Evolutionary conservation across 805 yeast genomes (phyloP), one percentile per base, ranked within the genome.

Genomic region (Metschnikowia anglica): DNA sequence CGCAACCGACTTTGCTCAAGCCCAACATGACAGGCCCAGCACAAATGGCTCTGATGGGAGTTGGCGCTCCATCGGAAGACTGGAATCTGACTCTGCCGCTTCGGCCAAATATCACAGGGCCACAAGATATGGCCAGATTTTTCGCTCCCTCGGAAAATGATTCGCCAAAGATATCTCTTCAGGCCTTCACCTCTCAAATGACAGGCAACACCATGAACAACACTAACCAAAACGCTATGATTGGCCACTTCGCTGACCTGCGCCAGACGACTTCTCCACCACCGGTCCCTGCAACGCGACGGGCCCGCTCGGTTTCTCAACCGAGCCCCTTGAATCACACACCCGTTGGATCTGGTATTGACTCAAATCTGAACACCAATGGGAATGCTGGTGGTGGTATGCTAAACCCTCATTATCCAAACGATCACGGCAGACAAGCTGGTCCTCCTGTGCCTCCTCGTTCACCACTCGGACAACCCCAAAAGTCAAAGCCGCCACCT

Each of bases 1-100:
- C 49, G 15, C 52, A 41, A 36, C 56, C 56, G 11, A 44, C 44
- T 32, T 51, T 62, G 11, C 58, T 70, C 30, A 53, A 57, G 45
- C 75, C 76, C n/a, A 71, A 70, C 46, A 65, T 68, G 73, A 70
- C 76, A 1, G 76, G 76, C 0, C 76, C 76, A 1, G 69, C 65
- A 3, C 73, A 69, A 46, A 69, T 70, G 68, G 60, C 68, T 1
- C 58, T 58, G 44, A 49, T 62, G 54, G 58, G 40, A 13, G 34
- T 29, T 5, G n/a, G n/a, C 16, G 13, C 29, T 2, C 6, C 34
- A 7, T 19, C 25, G 15, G 11, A 3, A 32, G 34, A 32, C 12
- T n/a, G 34, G 44, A 25, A 31, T 42, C 32, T 23, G 40, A 25
- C 34, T 42, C 32, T 23, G 40, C 52, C 27, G 48, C 61, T 24